These are phyloP conservation scores for Podila minutissima DNA, from an alignment of 192 early-diverging fungal genomes.

Conservation along the genomic window DNA sequence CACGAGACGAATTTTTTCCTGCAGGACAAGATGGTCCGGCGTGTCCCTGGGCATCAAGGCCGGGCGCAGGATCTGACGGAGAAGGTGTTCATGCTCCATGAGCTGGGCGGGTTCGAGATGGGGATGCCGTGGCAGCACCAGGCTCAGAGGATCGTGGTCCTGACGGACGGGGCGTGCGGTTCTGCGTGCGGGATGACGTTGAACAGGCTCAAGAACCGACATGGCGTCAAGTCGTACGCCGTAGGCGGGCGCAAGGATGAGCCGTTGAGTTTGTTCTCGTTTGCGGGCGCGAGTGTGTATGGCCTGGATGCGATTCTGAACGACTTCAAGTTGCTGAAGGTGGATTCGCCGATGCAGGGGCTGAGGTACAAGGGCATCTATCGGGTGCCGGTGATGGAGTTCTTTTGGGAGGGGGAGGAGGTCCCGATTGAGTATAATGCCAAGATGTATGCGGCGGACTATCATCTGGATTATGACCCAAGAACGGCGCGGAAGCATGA, in stretches of 20 bases:
- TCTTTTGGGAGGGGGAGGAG: slow-evolving; percentile 20
- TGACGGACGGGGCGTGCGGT: slow-evolving; percentile 42
- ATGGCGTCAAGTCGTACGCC: slow-evolving; percentile 37
- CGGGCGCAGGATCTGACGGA: slow-evolving; percentile 8
- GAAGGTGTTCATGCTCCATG: slow-evolving; percentile 32
- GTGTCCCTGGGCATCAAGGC: background rate
- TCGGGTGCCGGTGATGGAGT: slow-evolving; percentile 45
- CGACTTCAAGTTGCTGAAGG: slow-evolving; percentile 17
- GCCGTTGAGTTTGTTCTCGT: slow-evolving; percentile 35
- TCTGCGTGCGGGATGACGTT: slow-evolving; percentile 48
- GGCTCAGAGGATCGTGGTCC: slow-evolving; percentile 14
- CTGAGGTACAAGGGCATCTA: slow-evolving; percentile 32
- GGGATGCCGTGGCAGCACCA: slow-evolving; percentile 40
- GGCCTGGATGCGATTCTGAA: slow-evolving; percentile 14
- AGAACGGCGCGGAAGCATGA: slow-evolving; percentile 28
- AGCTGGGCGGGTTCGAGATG: slow-evolving; percentile 25
- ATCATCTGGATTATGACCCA: slow-evolving; percentile 38
- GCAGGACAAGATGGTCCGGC: slow-evolving; percentile 9
- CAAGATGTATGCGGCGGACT: slow-evolving; percentile 34
- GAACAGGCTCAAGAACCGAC: slow-evolving; percentile 45
- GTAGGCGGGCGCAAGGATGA: slow-evolving; percentile 26
- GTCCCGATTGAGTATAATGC: slow-evolving; percentile 35
- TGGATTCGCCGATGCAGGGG: slow-evolving; percentile 27
- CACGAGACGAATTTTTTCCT: slow-evolving; percentile 28
- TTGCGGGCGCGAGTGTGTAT: slow-evolving; percentile 38